A percentile compares a stretch with the other conserved stretches of the same genome.
Conservation (phyloP, 1,284 basidiomycete genomes). For the Ceratobasidium sp. region DNA sequence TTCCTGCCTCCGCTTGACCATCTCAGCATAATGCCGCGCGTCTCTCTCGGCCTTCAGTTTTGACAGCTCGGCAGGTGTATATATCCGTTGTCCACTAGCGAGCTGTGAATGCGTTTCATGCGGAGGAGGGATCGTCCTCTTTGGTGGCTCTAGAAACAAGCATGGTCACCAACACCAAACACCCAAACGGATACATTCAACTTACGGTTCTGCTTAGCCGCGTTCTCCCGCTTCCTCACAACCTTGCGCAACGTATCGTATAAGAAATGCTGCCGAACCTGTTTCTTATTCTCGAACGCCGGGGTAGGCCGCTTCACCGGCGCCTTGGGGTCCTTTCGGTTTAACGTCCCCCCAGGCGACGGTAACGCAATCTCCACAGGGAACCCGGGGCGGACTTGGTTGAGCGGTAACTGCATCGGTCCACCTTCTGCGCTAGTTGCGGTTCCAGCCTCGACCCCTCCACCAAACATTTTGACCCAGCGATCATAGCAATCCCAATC, state of each 20-base stretch:
- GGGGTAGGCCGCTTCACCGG: conserved; percentile 55
- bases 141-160: conserved; percentile 22
- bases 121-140: conserved; percentile 54
- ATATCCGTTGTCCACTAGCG: conserved; percentile 49
- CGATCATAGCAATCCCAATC: conserved; percentile 69
- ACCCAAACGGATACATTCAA: conserved; percentile 24
- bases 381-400: conserved; percentile 17
- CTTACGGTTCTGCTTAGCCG: conserved; percentile 57
- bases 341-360: conserved; percentile 33
- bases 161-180: neutral
- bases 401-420: conserved; percentile 25
- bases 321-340: conserved; percentile 55
- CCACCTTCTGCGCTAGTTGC: conserved; percentile 11
- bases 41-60: conserved; percentile 48
- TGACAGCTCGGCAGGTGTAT: conserved; percentile 58
- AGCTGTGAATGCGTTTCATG: conserved; percentile 59
- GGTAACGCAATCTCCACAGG: conserved; percentile 44
- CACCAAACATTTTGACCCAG: conserved; percentile 52
- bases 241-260: conserved; percentile 62
- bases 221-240: conserved; percentile 60
- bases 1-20: conserved; percentile 45
- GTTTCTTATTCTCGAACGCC: conserved; percentile 60
- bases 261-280: conserved; percentile 61
- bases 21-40: conserved; percentile 36
- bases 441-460: conserved; percentile 20